A percentile compares a stretch with the other conserved stretches of the same genome.
Conservation (phyloP, 148 eudicot species). For the Limonium bicolor region DNA sequence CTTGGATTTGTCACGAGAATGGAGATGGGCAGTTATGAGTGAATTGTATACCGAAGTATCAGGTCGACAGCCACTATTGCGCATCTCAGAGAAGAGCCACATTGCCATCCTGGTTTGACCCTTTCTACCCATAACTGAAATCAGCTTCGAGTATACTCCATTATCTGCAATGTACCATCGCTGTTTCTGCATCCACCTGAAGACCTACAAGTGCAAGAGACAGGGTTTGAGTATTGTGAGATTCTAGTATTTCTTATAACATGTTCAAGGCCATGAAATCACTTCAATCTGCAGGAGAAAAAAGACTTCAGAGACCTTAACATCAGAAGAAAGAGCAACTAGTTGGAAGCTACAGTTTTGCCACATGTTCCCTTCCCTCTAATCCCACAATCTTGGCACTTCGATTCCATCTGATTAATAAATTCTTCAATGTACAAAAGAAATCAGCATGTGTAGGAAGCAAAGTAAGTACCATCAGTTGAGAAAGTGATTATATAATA, state of each 20-base stretch:
- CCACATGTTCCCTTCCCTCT: no score
- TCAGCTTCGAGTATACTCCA: conserved; percentile 78
- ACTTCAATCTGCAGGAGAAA: no score
- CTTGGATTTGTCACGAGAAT: conserved; percentile 71
- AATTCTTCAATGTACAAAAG: no score
- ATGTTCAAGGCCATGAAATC: no score
- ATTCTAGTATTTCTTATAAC: neutral
- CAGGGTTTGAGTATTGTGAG: neutral
- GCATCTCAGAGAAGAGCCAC: conserved; percentile 99
- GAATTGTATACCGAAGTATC: conserved; percentile 86
- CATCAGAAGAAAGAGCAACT: no score
- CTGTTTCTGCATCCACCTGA: conserved; percentile 98
- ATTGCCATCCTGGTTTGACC: conserved; percentile 85
- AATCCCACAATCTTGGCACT: no score
- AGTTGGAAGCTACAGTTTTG: no score
- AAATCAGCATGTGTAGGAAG: no score
- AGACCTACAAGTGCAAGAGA: conserved; percentile 17
- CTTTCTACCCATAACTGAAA: conserved; percentile 88
- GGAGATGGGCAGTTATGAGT: conserved; percentile 77
- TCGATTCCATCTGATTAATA: no score
- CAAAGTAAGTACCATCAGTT: no score
- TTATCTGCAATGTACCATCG: conserved; percentile 89
- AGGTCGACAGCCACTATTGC: conserved; percentile 82
- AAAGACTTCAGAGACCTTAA: no score
- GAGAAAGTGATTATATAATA: no score